phyloP scores from a whole-genome alignment of 129 eudicot genomes.

The Kitagawia praeruptora region DNA sequence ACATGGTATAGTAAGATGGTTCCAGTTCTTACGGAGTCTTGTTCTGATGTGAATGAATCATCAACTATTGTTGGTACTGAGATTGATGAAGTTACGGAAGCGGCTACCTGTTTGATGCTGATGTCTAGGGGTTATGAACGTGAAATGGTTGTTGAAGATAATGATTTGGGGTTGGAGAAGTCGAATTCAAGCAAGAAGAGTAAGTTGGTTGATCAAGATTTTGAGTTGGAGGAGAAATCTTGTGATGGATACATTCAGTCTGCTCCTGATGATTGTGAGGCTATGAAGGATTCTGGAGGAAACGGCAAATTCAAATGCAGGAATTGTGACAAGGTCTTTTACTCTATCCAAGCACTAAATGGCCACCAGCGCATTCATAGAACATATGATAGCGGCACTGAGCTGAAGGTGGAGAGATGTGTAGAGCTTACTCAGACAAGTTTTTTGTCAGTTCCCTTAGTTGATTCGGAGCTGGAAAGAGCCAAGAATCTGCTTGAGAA shows the following conservation, averaged over 20 bases:
- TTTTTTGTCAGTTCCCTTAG: background rate
- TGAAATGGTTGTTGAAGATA: slow-evolving; percentile 14
- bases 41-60: slow-evolving; percentile 25
- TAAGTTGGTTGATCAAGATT: slow-evolving; percentile 21
- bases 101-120: slow-evolving; percentile 59
- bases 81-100: slow-evolving; percentile 38
- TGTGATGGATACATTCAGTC: slow-evolving; percentile 2
- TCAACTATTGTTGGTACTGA: slow-evolving; percentile 9
- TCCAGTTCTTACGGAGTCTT: slow-evolving; percentile 22
- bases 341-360: background rate
- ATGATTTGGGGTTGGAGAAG: slow-evolving; percentile 11
- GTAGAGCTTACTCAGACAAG: background rate
- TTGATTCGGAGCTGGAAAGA: background rate
- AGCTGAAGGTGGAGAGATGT: background rate
- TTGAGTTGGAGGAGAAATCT: slow-evolving; percentile 10
- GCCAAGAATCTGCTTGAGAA: background rate
- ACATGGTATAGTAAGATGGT: slow-evolving; percentile 37
- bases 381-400: background rate
- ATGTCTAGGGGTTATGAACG: slow-evolving; percentile 47
- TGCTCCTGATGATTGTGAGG: slow-evolving; percentile 19
- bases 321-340: background rate
- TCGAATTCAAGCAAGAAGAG: slow-evolving; percentile 16
- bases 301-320: background rate
- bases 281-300: background rate
- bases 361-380: slow-evolving; percentile 6